Evolutionary conservation across 1,284 basidiomycete genomes (phyloP), one percentile per base, ranked within the genome.

Genomic region (Xerocomus nothofagi): DNA sequence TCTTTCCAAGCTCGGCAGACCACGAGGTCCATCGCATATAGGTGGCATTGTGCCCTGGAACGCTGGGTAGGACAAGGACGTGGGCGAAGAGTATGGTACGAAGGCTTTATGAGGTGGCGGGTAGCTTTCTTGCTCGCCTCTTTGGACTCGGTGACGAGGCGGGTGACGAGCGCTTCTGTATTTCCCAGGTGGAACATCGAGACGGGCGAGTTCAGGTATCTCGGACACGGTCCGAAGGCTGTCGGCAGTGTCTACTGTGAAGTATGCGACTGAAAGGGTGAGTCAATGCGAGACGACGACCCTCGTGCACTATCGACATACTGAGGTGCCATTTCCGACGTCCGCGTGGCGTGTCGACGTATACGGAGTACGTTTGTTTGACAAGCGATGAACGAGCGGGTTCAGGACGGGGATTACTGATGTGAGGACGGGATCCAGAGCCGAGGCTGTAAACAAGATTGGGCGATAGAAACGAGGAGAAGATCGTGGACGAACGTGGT

Each of bases 361-460:
- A 84, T 27, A 87, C 86, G 7, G 87, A 89, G 61, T 88, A 90
- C 0, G 88, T 90, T 67, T 90, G 87, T 61, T 90, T 90, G 49
- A 87, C 77, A 27, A 90, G 74, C 36, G 76, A 73, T 36, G 78
- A 76, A 48, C 81, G 74, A 42, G 68, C 60, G 30, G 59, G 60
- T n/a, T 69, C 68, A 47, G 67, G 67, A 50, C 63, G 61, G 33
- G 60, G 46, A 20, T 58, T 54, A 70, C 71, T 45, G n/a, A n/a
- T n/a, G 66, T 67, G 49, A 61, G 71, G 53, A 54, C 63, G 49
- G 61, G 67, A 56, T 68, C 71, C 68, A 50, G 65, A 67, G 23
- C 58, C 64, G 32, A 64, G 57, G 63, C 71, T 57, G 54, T 30
- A 58, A 62, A 26, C 57, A 59, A 26, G 55, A 33, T 65, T 14